phyloP scores from a whole-genome alignment of 2,329 filamentous ascomycete species.

The Ilyonectria mors-panacis region DNA sequence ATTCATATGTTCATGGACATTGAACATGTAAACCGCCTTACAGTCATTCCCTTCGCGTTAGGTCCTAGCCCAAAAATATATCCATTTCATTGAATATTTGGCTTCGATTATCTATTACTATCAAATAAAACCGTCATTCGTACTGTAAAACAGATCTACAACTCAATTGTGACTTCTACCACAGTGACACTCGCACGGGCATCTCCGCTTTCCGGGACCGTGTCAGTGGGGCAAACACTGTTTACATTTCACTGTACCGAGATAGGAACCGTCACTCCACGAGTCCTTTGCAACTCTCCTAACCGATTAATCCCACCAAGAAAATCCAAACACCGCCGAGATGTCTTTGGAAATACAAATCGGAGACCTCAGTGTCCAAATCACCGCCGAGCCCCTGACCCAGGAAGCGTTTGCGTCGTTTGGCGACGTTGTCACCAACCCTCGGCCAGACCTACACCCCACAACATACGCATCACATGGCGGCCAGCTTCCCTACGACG shows the following conservation, averaged over 20 bases:
- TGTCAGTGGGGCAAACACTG: slow-evolving; percentile 57
- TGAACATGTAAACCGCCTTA: no score
- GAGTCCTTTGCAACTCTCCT: not conserved
- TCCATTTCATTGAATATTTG: no score
- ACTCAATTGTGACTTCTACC: slow-evolving; percentile 67
- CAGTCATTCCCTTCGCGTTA: not conserved
- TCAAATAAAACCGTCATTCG: not conserved
- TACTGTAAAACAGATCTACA: not conserved
- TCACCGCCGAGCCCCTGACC: slow-evolving; percentile 78
- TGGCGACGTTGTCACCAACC: slow-evolving; percentile 86
- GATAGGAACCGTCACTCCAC: slow-evolving; percentile 7
- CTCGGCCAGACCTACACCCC: slow-evolving; percentile 70
- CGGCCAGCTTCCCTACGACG: slow-evolving; percentile 59
- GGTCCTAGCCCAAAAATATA: not conserved
- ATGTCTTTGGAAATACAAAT: slow-evolving; percentile 49
- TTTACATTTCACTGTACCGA: slow-evolving; percentile 10
- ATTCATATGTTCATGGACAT: no score
- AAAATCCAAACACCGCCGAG: not conserved
- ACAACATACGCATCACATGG: slow-evolving; percentile 60
- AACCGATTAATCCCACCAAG: not conserved
- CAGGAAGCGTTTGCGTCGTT: slow-evolving; percentile 81
- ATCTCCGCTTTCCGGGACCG: slow-evolving; percentile 52
- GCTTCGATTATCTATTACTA: no score
- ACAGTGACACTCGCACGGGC: slow-evolving; percentile 79
- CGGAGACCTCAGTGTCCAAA: slow-evolving; percentile 41